Evolutionary conservation across 2,329 filamentous ascomycete genomes (phyloP).

Genomic region (Aspergillus puulaauensis): DNA sequence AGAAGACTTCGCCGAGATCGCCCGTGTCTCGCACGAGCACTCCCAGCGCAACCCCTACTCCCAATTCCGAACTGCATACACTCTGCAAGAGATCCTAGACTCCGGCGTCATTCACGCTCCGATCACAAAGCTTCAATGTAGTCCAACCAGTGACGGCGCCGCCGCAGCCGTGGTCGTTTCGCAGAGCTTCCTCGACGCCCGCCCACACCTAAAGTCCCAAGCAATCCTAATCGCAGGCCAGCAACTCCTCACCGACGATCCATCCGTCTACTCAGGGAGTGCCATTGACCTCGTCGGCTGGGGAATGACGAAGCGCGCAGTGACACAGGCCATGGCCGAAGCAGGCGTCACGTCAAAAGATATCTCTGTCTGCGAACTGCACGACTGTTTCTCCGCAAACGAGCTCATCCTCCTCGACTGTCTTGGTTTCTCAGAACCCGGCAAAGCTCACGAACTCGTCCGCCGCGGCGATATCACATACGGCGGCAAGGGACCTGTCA

Average conservation of each 20-base stretch:
- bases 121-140: slow-evolving; percentile 95
- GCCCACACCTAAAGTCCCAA: slow-evolving; percentile 76
- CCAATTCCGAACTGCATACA: slow-evolving; percentile 92
- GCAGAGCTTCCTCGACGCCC: slow-evolving; percentile 79
- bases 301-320: slow-evolving; percentile 77
- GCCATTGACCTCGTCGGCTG: slow-evolving; percentile 88
- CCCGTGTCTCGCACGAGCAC: slow-evolving; percentile 88
- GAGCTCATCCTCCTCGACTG: slow-evolving; percentile 90
- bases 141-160: slow-evolving; percentile 89
- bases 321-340: slow-evolving; percentile 65
- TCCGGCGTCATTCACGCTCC: slow-evolving; percentile 78
- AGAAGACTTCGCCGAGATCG: slow-evolving; percentile 93
- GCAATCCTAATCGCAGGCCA: slow-evolving; percentile 88
- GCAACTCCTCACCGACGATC: slow-evolving; percentile 77
- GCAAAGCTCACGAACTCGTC: slow-evolving; percentile 93
- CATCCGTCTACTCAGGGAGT: slow-evolving; percentile 73
- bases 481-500: slow-evolving; percentile 68
- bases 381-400: slow-evolving; percentile 98
- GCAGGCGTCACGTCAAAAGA: slow-evolving; percentile 64
- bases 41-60: slow-evolving; percentile 92
- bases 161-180: slow-evolving; percentile 88
- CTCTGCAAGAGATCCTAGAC: slow-evolving; percentile 74
- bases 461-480: slow-evolving; percentile 87
- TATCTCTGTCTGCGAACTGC: slow-evolving; percentile 82
- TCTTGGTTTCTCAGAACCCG: slow-evolving; percentile 72